Evolutionary conservation across 805 yeast species (phyloP), one percentile per base, ranked within the genome.

Genomic region (Candida tallmaniae): DNA sequence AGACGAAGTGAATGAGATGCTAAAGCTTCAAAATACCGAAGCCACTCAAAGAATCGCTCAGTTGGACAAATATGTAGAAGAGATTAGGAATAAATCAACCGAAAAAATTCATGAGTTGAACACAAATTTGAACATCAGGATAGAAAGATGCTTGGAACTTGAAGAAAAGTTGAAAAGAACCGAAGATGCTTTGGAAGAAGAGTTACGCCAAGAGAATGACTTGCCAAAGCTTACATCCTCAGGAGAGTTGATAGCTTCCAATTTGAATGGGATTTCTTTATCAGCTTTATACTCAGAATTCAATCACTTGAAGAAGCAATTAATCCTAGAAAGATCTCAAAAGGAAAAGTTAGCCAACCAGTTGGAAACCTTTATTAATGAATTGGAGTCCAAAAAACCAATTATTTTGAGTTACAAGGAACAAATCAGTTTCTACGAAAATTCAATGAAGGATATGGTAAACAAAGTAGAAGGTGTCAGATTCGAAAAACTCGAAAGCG

Each of bases 381-480:
- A 88, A 54, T 64, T 89, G 41, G 94, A 87, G 48, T 68, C 74
- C 20, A 80, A 83, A 48, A 78, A 85, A 36, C 97, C 97, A 0
- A 63, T 80, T 2, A 71, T 90, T 30, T 74, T 68, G 65, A 59
- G 80, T 78, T 34, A 83, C 79, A 47, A 78, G 69, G 58, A 57
- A 68, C 87, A 46, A 52, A 65, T 43, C 54, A 68, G 32, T 48
- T 83, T 47, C 78, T 84, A 64, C 52, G 68, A 40, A 78, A 76
- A 50, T 50, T 81, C 51, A 50, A 68, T 32, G 71, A 78, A 47
- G 44, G 86, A 51, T 58, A 79, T 42, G 65, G 70, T 34, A 46
- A 78, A 50, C 39, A 59, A 61, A 36, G 48, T 83, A 13, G 85
- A 82, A 45, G 58, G 67, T 11, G 57, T 76, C 2, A 60, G 77